A percentile compares a stretch with the other conserved stretches of the same genome.
phyloP scores from a whole-genome alignment of 805 yeast genomes.

The Tetrapisispora namnaoensis region DNA sequence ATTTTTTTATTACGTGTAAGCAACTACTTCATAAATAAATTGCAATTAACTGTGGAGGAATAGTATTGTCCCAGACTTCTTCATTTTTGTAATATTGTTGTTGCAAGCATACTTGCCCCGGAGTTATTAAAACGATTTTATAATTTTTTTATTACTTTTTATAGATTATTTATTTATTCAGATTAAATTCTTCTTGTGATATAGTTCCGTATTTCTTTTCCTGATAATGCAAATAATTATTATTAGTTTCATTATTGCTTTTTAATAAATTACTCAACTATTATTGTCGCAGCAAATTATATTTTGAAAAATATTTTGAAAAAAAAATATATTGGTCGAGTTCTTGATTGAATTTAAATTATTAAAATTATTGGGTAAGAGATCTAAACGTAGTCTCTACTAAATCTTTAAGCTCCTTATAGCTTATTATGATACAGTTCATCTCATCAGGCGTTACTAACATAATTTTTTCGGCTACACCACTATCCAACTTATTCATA shows the following conservation, averaged over 20 bases:
- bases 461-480: conserved; percentile 72
- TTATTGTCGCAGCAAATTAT: too few relatives aligned
- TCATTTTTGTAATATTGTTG: too few relatives aligned
- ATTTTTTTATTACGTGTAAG: too few relatives aligned
- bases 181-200: too few relatives aligned
- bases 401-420: conserved; percentile 67
- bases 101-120: not conserved
- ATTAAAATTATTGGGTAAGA: conserved; percentile 15
- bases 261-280: too few relatives aligned
- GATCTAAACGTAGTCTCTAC: conserved; percentile 57
- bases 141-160: conserved; percentile 2
- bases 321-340: too few relatives aligned
- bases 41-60: too few relatives aligned
- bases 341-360: not conserved
- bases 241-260: too few relatives aligned
- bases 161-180: not conserved
- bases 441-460: conserved; percentile 78
- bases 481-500: conserved; percentile 86
- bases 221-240: not conserved
- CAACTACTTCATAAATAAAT: too few relatives aligned
- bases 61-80: too few relatives aligned
- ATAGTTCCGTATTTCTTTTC: not conserved
- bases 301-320: too few relatives aligned
- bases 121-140: conserved; percentile 1
- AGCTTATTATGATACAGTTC: conserved; percentile 75